Base-by-base conservation (phyloP, 768 basidiomycete genomes). In the Tephrocybe sp. region DNA sequence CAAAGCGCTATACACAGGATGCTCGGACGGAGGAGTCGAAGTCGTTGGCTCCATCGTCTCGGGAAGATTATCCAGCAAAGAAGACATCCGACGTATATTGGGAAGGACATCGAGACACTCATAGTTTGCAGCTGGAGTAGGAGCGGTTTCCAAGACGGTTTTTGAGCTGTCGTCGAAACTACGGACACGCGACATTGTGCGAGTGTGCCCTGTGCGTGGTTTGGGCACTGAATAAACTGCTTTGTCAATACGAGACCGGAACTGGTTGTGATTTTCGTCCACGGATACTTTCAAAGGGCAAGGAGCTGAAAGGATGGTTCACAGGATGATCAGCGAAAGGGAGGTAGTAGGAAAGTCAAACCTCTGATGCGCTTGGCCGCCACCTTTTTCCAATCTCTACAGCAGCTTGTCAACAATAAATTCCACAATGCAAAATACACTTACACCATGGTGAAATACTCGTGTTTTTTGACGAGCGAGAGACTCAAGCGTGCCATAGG, bases 391-490 rank as follows among this genome's bases (percentile, higher is more conserved):
- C 76, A 79, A 38, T 76, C 67, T 43, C 76, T 78, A 48, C 31
- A 12, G 15, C 11, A 24, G 53, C 47, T 53, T 43, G 50, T 26
- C 30, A 45, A 51, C 2, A 53, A 41, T 26, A 56, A 30, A 16
- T 59, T 15, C 13, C 15, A 44, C 35, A 34, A 34, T 35, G 21
- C 38, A 36, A 18, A 37, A 15, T 27, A 5, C 5, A 68, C 81
- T 44, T 60, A 83, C 83, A 75, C 66, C 3, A 63, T 58, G 7
- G 63, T 55, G 55, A 85, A 83, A 58, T 79, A 83, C 12, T 60
- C 48, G 60, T 85, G 82, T 9, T 56, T 60, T 57, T 69, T 77
- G 37, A 82, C 70, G 12, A 66, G 61, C 15, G 65, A 52, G 36
- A 75, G 70, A 46, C 63, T 64, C 43, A 70, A 60, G 28, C 82